Conservation (phyloP, 2,329 filamentous ascomycete genomes). For the Pezizomycotina sp. region DNA sequence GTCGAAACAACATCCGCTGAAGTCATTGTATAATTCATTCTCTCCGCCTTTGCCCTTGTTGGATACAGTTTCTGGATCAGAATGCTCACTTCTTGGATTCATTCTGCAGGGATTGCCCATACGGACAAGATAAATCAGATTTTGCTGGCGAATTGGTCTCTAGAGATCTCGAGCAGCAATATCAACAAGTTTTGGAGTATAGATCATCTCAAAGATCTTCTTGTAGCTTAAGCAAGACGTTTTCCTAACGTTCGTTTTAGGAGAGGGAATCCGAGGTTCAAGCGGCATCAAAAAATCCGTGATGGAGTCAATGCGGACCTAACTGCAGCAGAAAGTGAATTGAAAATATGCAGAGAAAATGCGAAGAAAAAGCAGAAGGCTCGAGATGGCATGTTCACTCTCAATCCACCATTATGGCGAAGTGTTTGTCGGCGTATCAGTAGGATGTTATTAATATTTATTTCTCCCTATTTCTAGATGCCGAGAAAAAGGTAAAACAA, state of each 20-base stretch:
- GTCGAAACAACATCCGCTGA: slow-evolving; percentile 53
- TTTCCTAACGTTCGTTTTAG: too few relatives aligned
- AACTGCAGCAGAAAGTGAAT: slow-evolving; percentile 13
- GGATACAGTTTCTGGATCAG: slow-evolving; percentile 3
- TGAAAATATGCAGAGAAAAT: slow-evolving; percentile 28
- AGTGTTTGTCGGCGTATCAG: too few relatives aligned
- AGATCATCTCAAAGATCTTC: slow-evolving; percentile 12
- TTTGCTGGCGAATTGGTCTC: slow-evolving; percentile 56
- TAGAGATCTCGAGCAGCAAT: slow-evolving; percentile 21
- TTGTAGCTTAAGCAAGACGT: too few relatives aligned
- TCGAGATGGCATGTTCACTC: slow-evolving; percentile 29
- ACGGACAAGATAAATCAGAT: slow-evolving; percentile 49
- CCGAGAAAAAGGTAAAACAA: slow-evolving; percentile 43
- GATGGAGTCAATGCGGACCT: slow-evolving; percentile 16
- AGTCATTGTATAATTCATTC: slow-evolving; percentile 47
- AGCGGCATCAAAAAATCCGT: slow-evolving; percentile 5
- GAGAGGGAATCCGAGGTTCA: too few relatives aligned
- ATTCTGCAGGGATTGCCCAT: too few relatives aligned
- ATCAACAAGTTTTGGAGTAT: slow-evolving; percentile 22
- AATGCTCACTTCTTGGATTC: slow-evolving; percentile 10
- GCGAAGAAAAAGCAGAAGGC: slow-evolving; percentile 41
- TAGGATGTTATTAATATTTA: too few relatives aligned
- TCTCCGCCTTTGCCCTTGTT: not conserved
- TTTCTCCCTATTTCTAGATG: too few relatives aligned
- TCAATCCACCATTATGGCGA: too few relatives aligned